These are phyloP conservation scores for Inga oerstediana DNA, from an alignment of 306 rosid species.

Conservation along the genomic window DNA sequence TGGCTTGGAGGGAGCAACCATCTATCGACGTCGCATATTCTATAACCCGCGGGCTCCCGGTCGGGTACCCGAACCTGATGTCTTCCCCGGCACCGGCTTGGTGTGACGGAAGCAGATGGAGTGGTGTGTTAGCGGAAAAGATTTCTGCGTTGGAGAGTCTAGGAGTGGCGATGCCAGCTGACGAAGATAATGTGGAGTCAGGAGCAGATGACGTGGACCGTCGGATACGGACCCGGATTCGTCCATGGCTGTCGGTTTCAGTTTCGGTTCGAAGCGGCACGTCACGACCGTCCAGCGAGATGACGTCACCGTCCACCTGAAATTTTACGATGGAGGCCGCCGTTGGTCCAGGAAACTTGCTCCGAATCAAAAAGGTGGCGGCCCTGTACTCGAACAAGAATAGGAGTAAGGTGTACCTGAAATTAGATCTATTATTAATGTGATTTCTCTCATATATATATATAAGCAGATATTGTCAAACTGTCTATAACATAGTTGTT, in stretches of 20 bases:
- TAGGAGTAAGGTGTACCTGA: constrained; percentile 65
- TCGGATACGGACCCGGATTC: constrained; percentile 35
- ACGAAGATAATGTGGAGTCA: constrained; percentile 23
- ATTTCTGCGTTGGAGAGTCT: constrained; percentile 81
- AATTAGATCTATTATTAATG: not conserved
- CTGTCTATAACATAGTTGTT: not conserved
- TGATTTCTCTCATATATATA: not conserved
- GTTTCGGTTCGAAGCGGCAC: constrained; percentile 62
- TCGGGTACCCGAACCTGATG: not conserved
- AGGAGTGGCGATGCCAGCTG: constrained; percentile 57
- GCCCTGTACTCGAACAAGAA: constrained; percentile 84
- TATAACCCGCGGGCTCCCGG: constrained; percentile 20
- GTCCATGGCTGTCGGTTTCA: constrained; percentile 68
- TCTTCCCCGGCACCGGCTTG: not conserved
- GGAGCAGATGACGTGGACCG: constrained; percentile 57
- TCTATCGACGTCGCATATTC: constrained; percentile 34
- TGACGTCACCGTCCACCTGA: constrained; percentile 77
- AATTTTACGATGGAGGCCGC: constrained; percentile 74
- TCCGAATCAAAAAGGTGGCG: constrained; percentile 41
- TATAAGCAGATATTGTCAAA: not conserved
- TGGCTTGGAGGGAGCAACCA: constrained; percentile 55
- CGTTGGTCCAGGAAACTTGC: constrained; percentile 65
- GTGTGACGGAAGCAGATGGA: constrained; percentile 17
- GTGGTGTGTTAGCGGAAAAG: constrained; percentile 54
- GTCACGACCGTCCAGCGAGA: constrained; percentile 72